Evolutionary conservation across 164 flowering plant species (phyloP), one percentile per base, ranked within the genome.

Genomic region (Buxus sempervirens): DNA sequence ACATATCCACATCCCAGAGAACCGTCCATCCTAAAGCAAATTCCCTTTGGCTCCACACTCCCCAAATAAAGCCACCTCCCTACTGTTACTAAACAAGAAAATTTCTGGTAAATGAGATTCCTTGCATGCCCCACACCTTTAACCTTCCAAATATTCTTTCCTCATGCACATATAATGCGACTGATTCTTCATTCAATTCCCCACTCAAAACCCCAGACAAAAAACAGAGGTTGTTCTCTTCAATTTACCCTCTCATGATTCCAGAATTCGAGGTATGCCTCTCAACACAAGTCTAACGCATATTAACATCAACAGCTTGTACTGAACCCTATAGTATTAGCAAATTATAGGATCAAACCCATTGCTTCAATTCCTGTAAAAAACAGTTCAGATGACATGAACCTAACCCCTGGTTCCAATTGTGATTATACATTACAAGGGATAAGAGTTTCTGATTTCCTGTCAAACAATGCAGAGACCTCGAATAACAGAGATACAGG

Each of bases 401-500:
- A 32, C 38, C 38, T 32, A 45, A 5, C 45, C 45, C 1, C 1
- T 45, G 18, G 51, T 10, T 45, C 18, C 51, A 45, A 10, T 45
- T 45, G 51, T 45, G 51, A 1, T 1, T 45, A 45, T 15, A 45
- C 12, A 41, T 41, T 41, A 12, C 51, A 45, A 45, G 51, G 12
- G 10, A 4, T 45, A 10, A 45, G 51, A 45, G 38, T 45, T 45
- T 45, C 51, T 45, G 51, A 15, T 45, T 58, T 65, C 42, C n/a
- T 70, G 58, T 13, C 21, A 4, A 61, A 54, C 38, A 63, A 38
- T 79, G 80, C 92, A 94, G 97, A 94, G 78, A 73, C 87, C 95
- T 67, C 76, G 85, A 64, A 73, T 91, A 61, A 91, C 89, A 0
- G 96, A 94, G 81, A 84, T 94, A 71, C 78, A 82, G 15, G 92